Percentiles rank a stretch among this genome's conserved stretches.
phyloP scores from a whole-genome alignment of 352 stramenopile genomes.

The Thalassiosira exigua region DNA sequence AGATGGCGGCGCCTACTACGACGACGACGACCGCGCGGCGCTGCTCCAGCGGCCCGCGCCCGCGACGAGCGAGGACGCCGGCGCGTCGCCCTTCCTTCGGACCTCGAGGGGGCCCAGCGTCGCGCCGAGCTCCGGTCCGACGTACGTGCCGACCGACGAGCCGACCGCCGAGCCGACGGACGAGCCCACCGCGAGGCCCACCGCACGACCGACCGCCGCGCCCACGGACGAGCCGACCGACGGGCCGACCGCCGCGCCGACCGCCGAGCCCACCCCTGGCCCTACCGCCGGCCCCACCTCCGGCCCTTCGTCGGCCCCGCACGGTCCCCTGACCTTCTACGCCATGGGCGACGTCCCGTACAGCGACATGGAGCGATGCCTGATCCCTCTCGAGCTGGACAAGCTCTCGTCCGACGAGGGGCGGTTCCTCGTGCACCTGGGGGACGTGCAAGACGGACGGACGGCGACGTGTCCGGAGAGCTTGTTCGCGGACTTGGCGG shows the following conservation, averaged over 20 bases:
- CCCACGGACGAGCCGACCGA: not conserved
- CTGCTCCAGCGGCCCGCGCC: no score
- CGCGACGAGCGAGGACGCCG: no score
- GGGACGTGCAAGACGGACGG: constrained; percentile 30
- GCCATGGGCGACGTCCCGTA: constrained; percentile 43
- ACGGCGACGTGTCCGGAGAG: constrained; percentile 21
- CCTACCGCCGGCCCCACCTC: no score
- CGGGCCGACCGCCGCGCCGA: not conserved
- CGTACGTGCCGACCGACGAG: not conserved
- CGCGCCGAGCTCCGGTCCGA: not conserved
- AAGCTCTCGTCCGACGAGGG: constrained; percentile 15
- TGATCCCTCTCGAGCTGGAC: constrained; percentile 28
- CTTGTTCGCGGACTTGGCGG: constrained; percentile 17
- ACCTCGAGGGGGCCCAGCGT: no score
- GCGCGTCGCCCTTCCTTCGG: no score
- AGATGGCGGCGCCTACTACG: no score
- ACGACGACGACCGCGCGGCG: no score
- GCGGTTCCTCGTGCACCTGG: constrained; percentile 35
- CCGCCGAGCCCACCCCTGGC: no score
- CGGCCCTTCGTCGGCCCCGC: no score
- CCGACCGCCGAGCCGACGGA: not conserved
- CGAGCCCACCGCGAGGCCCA: no score
- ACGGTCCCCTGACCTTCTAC: constrained; percentile 29
- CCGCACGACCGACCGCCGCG: no score
- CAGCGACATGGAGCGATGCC: constrained; percentile 32